A percentile compares a stretch with the other conserved stretches of the same genome.
Evolutionary conservation across 1,284 basidiomycete species (phyloP).

Genomic region (Ceratobasidium sp.): DNA sequence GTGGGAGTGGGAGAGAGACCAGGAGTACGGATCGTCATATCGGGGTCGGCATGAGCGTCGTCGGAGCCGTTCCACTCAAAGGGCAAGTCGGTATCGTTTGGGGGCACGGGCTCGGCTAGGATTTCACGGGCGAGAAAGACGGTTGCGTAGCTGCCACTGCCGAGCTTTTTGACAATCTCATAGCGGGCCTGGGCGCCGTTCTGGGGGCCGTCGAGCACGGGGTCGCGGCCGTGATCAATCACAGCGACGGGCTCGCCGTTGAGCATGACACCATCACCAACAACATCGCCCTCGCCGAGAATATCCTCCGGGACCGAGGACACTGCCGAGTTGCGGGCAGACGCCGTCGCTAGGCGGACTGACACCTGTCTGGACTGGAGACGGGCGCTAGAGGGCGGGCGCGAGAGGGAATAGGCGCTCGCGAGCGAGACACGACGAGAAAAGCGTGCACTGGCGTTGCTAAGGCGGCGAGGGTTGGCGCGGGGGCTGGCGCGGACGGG

Average conservation of each 20-base stretch:
- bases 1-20: constrained; percentile 44
- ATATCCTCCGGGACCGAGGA: constrained; percentile 68
- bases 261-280: constrained; percentile 73
- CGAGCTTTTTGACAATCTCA: constrained; percentile 86
- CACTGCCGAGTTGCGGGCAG: constrained; percentile 23
- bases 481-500: constrained; percentile 35
- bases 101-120: constrained; percentile 66
- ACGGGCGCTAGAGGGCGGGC: constrained; percentile 48
- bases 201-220: constrained; percentile 52
- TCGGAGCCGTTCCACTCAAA: constrained; percentile 55
- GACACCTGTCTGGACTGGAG: constrained; percentile 49
- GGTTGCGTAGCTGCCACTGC: constrained; percentile 91
- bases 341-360: constrained; percentile 44
- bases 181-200: constrained; percentile 70
- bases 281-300: constrained; percentile 74
- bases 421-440: constrained; percentile 41
- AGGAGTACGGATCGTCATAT: constrained; percentile 55
- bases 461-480: constrained; percentile 22
- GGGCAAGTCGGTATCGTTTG: constrained; percentile 61
- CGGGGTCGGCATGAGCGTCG: constrained; percentile 64
- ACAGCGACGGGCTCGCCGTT: constrained; percentile 73
- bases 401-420: constrained; percentile 43
- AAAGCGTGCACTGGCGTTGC: constrained; percentile 42
- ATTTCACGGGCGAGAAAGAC: constrained; percentile 94
- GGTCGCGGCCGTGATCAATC: constrained; percentile 58